Evolutionary conservation across 2,329 filamentous ascomycete species (phyloP), one percentile per base, ranked within the genome.

Genomic region (Arthroderma sp.): DNA sequence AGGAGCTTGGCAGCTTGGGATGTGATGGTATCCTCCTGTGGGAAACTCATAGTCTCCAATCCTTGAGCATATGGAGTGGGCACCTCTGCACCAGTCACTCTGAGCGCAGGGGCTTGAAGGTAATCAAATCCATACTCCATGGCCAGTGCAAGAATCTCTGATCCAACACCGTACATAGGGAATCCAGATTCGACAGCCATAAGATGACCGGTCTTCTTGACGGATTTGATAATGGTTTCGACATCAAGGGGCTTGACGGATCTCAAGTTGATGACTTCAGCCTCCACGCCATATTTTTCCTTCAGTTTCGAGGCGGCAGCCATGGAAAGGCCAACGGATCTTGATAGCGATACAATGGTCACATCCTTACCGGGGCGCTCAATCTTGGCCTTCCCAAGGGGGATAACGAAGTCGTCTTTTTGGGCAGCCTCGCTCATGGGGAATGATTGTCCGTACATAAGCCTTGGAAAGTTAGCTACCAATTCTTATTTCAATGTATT

Each of bases 121-220:
- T 94, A 96, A 72, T 98, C 91, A 63, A 96, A 98, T 52, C 79
- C 88, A 68, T 96, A 98, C 71, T 98, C 91, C 83, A 94, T 94
- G 51, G 86, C 82, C 49, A 95, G 74, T 48, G 91, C 91, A 52
- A 98, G 78, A 58, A 98, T 87, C 72, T 98, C 91, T 47, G 89
- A 78, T 48, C 82, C 78, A 55, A 98, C 86, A 64, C 91, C 91
- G 63, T 88, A 98, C 59, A 86, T 85, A 51, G 91, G 91, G 78
- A 88, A 98, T 53, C 89, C 91, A 46, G 87, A 95, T 71, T 96
- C 89, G 56, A 98, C 86, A 36, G 80, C 80, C 66, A 98, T 76
- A 51, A 98, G 78, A 60, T 83, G 84, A 65, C 85, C 83, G 11
- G 91, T 98, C 82, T 98, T 98, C 84, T 98, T 96, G 64, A 98